phyloP scores from a whole-genome alignment of 805 yeast species.

The Schwanniomyces pseudopolymorphus region DNA sequence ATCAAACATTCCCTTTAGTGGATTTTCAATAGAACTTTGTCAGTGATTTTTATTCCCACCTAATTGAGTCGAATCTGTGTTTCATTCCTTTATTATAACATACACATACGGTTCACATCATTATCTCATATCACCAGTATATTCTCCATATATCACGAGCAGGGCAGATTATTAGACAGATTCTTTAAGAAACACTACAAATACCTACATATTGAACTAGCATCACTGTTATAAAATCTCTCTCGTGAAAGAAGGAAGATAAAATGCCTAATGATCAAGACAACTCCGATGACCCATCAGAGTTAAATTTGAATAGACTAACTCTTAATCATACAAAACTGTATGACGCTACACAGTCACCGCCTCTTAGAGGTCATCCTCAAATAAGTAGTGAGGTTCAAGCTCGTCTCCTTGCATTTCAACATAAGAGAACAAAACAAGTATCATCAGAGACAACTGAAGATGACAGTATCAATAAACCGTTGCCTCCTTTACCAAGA shows the following conservation, averaged over 20 bases:
- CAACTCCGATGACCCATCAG: background rate
- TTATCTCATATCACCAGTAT: background rate
- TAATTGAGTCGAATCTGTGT: background rate
- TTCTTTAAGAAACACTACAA: background rate
- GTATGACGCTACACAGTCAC: slow-evolving; percentile 9
- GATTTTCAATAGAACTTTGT: background rate
- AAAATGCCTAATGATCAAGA: slow-evolving; percentile 2
- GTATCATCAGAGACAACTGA: slow-evolving; percentile 6
- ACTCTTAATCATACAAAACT: background rate
- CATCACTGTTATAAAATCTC: background rate
- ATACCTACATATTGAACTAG: background rate
- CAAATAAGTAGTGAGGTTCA: slow-evolving; percentile 71
- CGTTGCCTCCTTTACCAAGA: slow-evolving; percentile 28
- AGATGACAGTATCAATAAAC: slow-evolving; percentile 11
- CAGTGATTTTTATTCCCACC: background rate
- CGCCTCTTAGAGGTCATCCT: slow-evolving; percentile 13
- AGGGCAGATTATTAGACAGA: background rate
- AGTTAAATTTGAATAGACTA: background rate
- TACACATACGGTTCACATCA: background rate
- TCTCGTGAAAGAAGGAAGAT: background rate
- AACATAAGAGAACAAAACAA: slow-evolving; percentile 59
- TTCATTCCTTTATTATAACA: background rate
- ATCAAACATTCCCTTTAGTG: background rate
- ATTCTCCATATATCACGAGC: background rate
- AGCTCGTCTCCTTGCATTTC: slow-evolving; percentile 84